Evolutionary conservation across 1,284 basidiomycete genomes (phyloP), one percentile per base, ranked within the genome.

Genomic region (Austroboletus novae-zelandiae): DNA sequence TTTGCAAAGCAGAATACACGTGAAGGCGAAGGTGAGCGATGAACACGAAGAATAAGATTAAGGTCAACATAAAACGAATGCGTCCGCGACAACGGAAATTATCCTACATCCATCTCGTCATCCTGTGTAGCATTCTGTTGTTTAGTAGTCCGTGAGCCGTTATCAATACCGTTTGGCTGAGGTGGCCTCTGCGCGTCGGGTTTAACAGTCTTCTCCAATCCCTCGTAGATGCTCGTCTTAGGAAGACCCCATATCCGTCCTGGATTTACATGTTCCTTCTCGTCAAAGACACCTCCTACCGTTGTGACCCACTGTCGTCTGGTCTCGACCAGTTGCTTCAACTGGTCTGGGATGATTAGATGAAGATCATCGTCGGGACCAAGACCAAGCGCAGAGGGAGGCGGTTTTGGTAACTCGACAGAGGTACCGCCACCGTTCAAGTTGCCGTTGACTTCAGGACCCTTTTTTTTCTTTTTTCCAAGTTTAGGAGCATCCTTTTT

Each of bases 241-340:
- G 92, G 91, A 25, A 94, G 71, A 9, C 89, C 90, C 65, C 79
- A 84, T 60, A 91, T 81, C 52, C 83, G 69, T 53, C 91, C 83
- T 10, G 86, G 79, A 48, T 69, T 67, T 60, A 83, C 75, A 61
- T 68, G 64, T 68, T 90, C 83, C 71, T 81, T 84, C 65, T 80
- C 71, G 11, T 84, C 83, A 64, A 92, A 84, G 53, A 85, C 72
- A 17, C 71, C 65, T 43, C 89, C 82, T 13, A 94, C 81, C 17
- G 70, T 74, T 43, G 86, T 79, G 13, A 91, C 84, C 84, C 90
- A 93, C 55, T 83, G 73, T 55, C 80, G 69, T 35, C 93, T 74
- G 50, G 83, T 86, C 50, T 80, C 78, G 10, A 94, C 82, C 27
- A 91, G 74, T 48, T 81, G 76, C 61, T 78, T 80, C 53, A 95